Evolutionary conservation across 2,329 filamentous ascomycete species (phyloP), one percentile per base, ranked within the genome.

Genomic region (Grosmannia huntii): DNA sequence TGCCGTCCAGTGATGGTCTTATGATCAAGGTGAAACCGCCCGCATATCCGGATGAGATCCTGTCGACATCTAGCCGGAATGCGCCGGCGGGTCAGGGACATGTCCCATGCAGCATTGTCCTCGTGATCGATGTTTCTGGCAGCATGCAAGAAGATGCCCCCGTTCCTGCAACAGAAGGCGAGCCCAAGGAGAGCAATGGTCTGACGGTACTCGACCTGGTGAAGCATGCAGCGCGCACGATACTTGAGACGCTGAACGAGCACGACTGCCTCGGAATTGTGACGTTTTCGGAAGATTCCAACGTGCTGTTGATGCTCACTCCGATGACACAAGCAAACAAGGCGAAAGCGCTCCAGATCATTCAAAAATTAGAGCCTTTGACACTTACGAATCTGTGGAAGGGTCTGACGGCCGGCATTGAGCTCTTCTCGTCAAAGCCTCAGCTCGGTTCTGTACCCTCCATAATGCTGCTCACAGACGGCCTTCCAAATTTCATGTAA

Each of bases 91-190:
- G 2, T 4, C 19, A 1, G 2, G 58, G 64, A 7, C 77, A 79
- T 64, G 71, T 77, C 0, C 76, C 80, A 2, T 82, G 78, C 65
- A 81, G 84, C 60, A 78, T 85, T 36, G 81, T 83, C 2, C 72
- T 85, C 3, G 80, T 81, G 19, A 82, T 85, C 57, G 82, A 85
- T 64, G 73, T 83, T 16, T 85, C 82, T 0, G 73, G 71, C 0
- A 83, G 80, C 67, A 85, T 85, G 82, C 55, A 60, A 1, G 56
- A 60, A 0, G 63, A 68, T 1, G 81, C 81, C 0, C 77, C 76
- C 0, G 71, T 77, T 0, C 77, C 79, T 0, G 64, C 64, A 11
- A 65, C 65, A 4, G n/a, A 66, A 1, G 73, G 72, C 16, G 70
- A 74, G 6, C 64, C 68, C 19, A 60, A 66, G 2, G 78, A 83